Base-by-base conservation (phyloP, 108 stramenopile species). In the Parietichytrium sp. region DNA sequence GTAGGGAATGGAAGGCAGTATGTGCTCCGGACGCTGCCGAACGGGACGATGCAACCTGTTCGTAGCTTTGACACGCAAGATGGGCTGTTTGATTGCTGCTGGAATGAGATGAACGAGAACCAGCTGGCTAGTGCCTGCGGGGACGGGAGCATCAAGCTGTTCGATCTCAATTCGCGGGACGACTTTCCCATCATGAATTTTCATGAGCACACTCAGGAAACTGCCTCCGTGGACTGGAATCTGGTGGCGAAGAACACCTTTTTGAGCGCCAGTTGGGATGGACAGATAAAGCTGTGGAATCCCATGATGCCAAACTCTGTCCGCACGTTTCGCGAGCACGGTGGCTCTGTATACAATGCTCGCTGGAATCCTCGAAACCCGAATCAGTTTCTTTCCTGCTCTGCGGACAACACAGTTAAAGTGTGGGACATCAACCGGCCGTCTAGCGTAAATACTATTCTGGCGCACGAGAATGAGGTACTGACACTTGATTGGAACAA, bases 201-300 rank as follows among this genome's bases (percentile, higher is more conserved):
- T 78, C 82, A 72, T 12, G 85, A 83, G 55, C 85, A 83, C 29
- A 30, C 84, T 0, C 84, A 82, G 55, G 85, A 86, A 79, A 82
- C 79, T 51, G 85, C 85, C 29, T 85, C 84, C 12, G 85, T 86
- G 36, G 84, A 86, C 84, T 86, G 85, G 85, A 86, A 86, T 82
- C 82, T 85, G 54, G 84, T 86, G 18, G 54, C 81, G 0, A 86
- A 86, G 25, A 72, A 20, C 78, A 30, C 29, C 13, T 86, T 86
- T 49, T 81, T 83, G 27, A 85, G 84, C 4, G 20, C 84, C 6
- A 85, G 84, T 12, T 86, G 84, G 85, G 85, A 86, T 45, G 84
- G 85, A 45, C 85, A 72, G 79, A 85, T 86, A 27, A 83, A 51
- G 4, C 49, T 85, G 2, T 86, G 85, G 85, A 50, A 78, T 29